These are phyloP conservation scores for Scortechinia acanthostroma DNA, from an alignment of 2,329 filamentous ascomycete species.

Conservation along the genomic window DNA sequence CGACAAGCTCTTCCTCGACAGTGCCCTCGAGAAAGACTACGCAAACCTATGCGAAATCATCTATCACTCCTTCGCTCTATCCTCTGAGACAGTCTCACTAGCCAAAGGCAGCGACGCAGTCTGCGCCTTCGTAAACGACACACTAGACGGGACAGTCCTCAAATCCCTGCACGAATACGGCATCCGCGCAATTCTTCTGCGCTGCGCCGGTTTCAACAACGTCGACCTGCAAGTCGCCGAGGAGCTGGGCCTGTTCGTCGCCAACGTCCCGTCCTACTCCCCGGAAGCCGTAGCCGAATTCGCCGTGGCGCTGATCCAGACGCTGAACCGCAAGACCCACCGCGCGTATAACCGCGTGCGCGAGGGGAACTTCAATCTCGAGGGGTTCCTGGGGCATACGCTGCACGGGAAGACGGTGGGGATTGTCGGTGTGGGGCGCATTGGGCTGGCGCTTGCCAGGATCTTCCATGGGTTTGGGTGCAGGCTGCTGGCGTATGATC, in stretches of 20 bases:
- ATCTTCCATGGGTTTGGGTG: slow-evolving; percentile 33
- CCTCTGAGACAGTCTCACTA: slow-evolving; percentile 23
- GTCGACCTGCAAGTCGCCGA: slow-evolving; percentile 26
- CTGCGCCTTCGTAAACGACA: slow-evolving; percentile 35
- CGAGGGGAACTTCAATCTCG: slow-evolving; percentile 34
- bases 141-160: slow-evolving; percentile 21
- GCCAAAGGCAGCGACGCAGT: slow-evolving; percentile 24
- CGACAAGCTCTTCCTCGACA: slow-evolving; percentile 14
- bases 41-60: slow-evolving; percentile 16
- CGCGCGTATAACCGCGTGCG: slow-evolving; percentile 31
- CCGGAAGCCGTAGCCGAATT: slow-evolving; percentile 36
- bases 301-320: slow-evolving; percentile 29
- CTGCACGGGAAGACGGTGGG: slow-evolving; percentile 32
- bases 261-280: slow-evolving; percentile 31
- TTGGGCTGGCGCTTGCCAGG: slow-evolving; percentile 27
- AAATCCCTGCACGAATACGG: slow-evolving; percentile 16
- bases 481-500: slow-evolving; percentile 30
- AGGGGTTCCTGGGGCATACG: slow-evolving; percentile 25
- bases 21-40: slow-evolving; percentile 10
- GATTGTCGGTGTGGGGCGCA: slow-evolving; percentile 32
- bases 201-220: slow-evolving; percentile 34
- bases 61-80: slow-evolving; percentile 24
- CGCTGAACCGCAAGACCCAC: slow-evolving; percentile 32
- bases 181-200: slow-evolving; percentile 26
- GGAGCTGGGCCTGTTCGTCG: slow-evolving; percentile 24